Evolutionary conservation across 2,329 filamentous ascomycete species (phyloP).

Genomic region (Aspergillus fischeri): DNA sequence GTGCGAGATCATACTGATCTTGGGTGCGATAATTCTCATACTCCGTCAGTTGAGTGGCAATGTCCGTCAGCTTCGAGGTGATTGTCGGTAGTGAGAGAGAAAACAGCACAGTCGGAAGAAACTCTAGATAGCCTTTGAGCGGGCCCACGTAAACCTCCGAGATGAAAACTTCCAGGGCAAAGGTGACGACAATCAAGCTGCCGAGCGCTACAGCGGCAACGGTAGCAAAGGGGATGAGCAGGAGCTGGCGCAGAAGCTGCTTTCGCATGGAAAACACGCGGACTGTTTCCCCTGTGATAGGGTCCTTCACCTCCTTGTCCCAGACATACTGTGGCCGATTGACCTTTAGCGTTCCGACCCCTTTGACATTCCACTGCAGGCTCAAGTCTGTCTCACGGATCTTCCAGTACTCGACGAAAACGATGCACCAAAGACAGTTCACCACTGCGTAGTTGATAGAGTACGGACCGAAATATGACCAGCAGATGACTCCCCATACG

Average conservation of each 20-base stretch:
- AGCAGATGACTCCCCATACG: slow-evolving; percentile 69
- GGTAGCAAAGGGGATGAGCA: slow-evolving; percentile 81
- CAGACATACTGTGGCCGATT: slow-evolving; percentile 73
- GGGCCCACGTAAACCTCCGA: slow-evolving; percentile 89
- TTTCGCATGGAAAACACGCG: slow-evolving; percentile 72
- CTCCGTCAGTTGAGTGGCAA: slow-evolving; percentile 73
- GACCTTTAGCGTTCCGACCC: slow-evolving; percentile 75
- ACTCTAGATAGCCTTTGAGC: slow-evolving; percentile 77
- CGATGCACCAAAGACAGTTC: slow-evolving; percentile 78
- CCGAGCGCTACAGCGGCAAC: slow-evolving; percentile 69
- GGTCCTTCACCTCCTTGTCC: slow-evolving; percentile 72
- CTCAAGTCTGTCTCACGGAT: slow-evolving; percentile 83
- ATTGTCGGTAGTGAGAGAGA: slow-evolving; percentile 76
- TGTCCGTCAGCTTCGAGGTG: slow-evolving; percentile 66
- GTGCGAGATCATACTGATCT: slow-evolving; percentile 74
- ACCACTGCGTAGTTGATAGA: slow-evolving; percentile 74
- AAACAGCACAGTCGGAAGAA: slow-evolving; percentile 84
- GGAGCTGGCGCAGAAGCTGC: slow-evolving; percentile 69
- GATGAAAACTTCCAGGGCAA: slow-evolving; percentile 92
- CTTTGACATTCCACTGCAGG: slow-evolving; percentile 82
- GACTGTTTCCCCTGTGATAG: slow-evolving; percentile 74
- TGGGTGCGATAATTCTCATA: slow-evolving; percentile 91
- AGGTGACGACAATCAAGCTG: slow-evolving; percentile 77
- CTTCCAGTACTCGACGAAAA: slow-evolving; percentile 96
- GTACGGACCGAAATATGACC: slow-evolving; percentile 79